These are phyloP conservation scores for Polytrichum formosum DNA, from an alignment of 225 moss, liverwort and hornwort species.

Conservation along the genomic window DNA sequence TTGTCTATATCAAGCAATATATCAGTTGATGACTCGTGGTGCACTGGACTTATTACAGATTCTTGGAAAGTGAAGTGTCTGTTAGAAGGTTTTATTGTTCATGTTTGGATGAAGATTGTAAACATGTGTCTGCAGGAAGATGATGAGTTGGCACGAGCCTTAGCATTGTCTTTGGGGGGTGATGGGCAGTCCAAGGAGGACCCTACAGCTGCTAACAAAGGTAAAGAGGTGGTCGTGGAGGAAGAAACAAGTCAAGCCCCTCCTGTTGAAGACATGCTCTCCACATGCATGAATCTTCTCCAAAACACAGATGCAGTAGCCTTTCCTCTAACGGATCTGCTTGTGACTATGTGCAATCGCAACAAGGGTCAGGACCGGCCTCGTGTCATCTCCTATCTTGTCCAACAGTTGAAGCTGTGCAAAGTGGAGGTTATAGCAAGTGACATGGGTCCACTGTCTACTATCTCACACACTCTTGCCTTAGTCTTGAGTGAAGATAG, in stretches of 20 bases:
- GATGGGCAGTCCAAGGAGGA: constrained; percentile 68
- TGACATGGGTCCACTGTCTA: constrained; percentile 61
- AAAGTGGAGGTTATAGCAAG: constrained; percentile 56
- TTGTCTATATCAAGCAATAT: too few species aligned
- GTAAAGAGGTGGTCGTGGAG: constrained; percentile 60
- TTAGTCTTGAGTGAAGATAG: constrained; percentile 89
- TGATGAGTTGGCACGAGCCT: constrained; percentile 89
- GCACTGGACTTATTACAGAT: too few species aligned
- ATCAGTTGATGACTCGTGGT: too few species aligned
- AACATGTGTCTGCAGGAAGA: constrained; percentile 52
- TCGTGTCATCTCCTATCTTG: constrained; percentile 71
- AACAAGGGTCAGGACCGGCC: constrained; percentile 87
- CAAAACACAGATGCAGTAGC: constrained; percentile 85
- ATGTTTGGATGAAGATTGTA: neutral
- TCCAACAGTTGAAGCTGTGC: constrained; percentile 77
- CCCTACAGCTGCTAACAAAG: constrained; percentile 41
- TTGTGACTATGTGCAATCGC: constrained; percentile 94
- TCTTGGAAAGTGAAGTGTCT: too few species aligned
- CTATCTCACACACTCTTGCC: constrained; percentile 86
- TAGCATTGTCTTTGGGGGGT: constrained; percentile 77
- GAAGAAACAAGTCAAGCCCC: constrained; percentile 61
- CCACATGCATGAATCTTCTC: constrained; percentile 84
- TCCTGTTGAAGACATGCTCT: constrained; percentile 83
- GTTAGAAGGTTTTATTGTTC: too few species aligned
- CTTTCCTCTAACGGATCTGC: constrained; percentile 82